Percentiles rank a stretch among this genome's conserved stretches.
phyloP scores from a whole-genome alignment of 345 rosid genomes.

The Populus nigra region DNA sequence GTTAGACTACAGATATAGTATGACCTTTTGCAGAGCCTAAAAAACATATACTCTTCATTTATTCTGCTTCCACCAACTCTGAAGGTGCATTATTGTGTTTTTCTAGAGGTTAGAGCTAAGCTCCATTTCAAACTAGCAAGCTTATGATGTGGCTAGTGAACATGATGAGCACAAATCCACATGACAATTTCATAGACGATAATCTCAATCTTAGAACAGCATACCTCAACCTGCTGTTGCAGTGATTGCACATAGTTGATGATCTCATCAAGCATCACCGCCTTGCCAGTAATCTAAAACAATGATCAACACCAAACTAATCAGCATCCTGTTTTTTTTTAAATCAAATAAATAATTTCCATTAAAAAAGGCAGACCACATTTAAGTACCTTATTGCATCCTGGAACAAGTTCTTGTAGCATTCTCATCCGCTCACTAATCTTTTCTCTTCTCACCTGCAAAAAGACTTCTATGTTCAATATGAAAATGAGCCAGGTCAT shows the following conservation, averaged over 20 bases:
- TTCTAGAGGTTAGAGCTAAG: neutral
- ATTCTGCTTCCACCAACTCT: neutral
- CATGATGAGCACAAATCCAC: too few species aligned
- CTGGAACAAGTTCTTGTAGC: slow-evolving; percentile 97
- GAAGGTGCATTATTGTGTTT: neutral
- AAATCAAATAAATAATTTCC: neutral
- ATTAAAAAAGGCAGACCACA: neutral
- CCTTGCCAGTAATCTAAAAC: slow-evolving; percentile 88
- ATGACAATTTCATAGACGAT: neutral
- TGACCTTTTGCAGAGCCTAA: too few species aligned
- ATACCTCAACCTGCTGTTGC: slow-evolving; percentile 98
- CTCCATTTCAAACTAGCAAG: neutral
- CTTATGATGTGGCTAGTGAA: neutral
- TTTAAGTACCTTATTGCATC: slow-evolving; percentile 79
- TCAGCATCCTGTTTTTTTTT: slow-evolving; percentile 2
- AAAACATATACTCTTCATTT: neutral
- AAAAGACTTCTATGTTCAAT: slow-evolving; percentile 16
- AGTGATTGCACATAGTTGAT: slow-evolving; percentile 95
- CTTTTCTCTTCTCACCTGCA: slow-evolving; percentile 94
- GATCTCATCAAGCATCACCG: slow-evolving; percentile 99
- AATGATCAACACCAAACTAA: slow-evolving; percentile 18
- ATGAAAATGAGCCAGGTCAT: neutral
- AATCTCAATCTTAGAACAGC: slow-evolving; percentile 12
- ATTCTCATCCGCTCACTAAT: slow-evolving; percentile 94
- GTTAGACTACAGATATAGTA: too few species aligned